Conservation (phyloP, 768 basidiomycete genomes). For the Thelephora ganbajun region DNA sequence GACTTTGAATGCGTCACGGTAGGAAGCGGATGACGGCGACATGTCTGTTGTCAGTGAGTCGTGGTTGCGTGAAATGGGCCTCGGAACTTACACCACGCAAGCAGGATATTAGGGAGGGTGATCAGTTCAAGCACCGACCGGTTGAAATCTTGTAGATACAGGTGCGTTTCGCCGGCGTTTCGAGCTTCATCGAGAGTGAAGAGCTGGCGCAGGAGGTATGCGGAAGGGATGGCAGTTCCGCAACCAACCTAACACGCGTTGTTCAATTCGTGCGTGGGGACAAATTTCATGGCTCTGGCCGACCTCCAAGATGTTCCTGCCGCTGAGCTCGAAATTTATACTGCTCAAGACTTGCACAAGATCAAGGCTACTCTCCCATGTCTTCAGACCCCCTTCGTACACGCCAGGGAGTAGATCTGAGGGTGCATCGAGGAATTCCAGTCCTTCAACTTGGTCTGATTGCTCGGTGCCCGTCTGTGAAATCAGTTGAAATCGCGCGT, state of each 20-base stretch:
- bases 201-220: slow-evolving; percentile 54
- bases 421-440: slow-evolving; percentile 63
- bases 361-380: slow-evolving; percentile 94
- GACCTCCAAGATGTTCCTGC: slow-evolving; percentile 64
- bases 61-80: neutral
- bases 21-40: slow-evolving; percentile 40
- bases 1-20: slow-evolving; percentile 20
- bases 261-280: neutral
- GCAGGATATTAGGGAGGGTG: slow-evolving; percentile 64
- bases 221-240: slow-evolving; percentile 78
- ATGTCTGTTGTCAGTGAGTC: slow-evolving; percentile 29
- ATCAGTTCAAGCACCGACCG: slow-evolving; percentile 63
- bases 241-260: slow-evolving; percentile 65
- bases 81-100: slow-evolving; percentile 65
- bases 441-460: slow-evolving; percentile 16
- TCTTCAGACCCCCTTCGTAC: slow-evolving; percentile 95
- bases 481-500: slow-evolving; percentile 90
- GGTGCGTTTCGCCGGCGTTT: slow-evolving; percentile 23
- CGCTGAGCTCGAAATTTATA: slow-evolving; percentile 20
- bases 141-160: slow-evolving; percentile 93
- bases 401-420: slow-evolving; percentile 86
- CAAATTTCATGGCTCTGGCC: slow-evolving; percentile 8
- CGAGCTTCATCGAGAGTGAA: slow-evolving; percentile 24
- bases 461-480: slow-evolving; percentile 16
- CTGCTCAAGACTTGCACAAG: slow-evolving; percentile 53